Percentiles rank a stretch among this genome's conserved stretches.
Conservation (phyloP, 1,284 basidiomycete genomes). For the Boletus smithii region DNA sequence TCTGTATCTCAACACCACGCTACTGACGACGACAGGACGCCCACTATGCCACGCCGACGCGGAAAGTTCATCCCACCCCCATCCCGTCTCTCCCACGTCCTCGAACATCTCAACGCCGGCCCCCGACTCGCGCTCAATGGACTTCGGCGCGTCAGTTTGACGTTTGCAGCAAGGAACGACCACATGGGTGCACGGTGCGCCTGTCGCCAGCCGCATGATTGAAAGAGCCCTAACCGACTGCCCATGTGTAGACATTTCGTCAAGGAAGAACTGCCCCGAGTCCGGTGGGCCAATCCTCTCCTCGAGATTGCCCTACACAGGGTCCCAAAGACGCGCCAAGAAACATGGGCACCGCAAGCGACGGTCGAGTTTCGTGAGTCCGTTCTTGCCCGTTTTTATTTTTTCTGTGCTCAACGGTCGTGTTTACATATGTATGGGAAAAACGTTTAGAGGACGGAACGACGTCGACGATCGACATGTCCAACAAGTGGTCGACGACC, state of each 20-base stretch:
- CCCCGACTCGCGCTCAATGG: conserved; percentile 55
- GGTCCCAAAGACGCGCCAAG: conserved; percentile 47
- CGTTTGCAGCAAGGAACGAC: conserved; percentile 60
- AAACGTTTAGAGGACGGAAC: conserved; percentile 59
- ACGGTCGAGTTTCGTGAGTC: conserved; percentile 59
- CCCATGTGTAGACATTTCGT: conserved; percentile 74
- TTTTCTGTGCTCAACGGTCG: too few relatives aligned
- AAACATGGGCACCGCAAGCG: conserved; percentile 57
- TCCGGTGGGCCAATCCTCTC: conserved; percentile 68
- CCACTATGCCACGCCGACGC: conserved; percentile 39
- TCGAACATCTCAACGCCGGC: conserved; percentile 48
- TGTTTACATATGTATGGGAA: too few relatives aligned
- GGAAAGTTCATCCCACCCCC: conserved; percentile 48
- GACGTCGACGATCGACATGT: conserved; percentile 47
- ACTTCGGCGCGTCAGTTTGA: conserved; percentile 53
- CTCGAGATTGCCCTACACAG: conserved; percentile 57
- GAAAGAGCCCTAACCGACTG: too few relatives aligned
- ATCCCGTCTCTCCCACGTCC: conserved; percentile 53
- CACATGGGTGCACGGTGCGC: conserved; percentile 67
- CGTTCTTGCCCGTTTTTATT: too few relatives aligned
- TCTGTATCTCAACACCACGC: too few relatives aligned
- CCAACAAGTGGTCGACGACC: conserved; percentile 62
- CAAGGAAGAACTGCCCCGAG: conserved; percentile 68
- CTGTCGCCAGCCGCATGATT: not conserved
- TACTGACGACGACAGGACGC: too few relatives aligned